These are phyloP conservation scores for Fraxinus paxiana DNA, from an alignment of 305 asterid genomes.

Conservation along the genomic window DNA sequence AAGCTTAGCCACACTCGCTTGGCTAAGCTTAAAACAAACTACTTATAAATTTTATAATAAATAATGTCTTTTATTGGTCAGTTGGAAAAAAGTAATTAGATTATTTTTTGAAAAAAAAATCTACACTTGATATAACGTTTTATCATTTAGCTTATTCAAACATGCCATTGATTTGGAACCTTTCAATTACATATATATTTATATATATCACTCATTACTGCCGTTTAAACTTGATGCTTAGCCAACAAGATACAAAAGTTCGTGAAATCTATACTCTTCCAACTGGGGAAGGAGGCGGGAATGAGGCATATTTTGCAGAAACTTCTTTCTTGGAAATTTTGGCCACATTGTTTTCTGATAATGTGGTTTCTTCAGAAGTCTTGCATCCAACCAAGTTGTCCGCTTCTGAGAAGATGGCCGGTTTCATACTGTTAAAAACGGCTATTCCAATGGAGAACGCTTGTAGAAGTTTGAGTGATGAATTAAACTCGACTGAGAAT, in stretches of 20 bases:
- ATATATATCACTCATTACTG: not conserved
- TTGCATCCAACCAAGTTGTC: constrained; percentile 19
- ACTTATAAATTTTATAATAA: not conserved
- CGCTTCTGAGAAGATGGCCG: constrained; percentile 20
- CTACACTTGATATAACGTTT: not conserved
- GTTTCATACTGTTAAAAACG: constrained; percentile 38
- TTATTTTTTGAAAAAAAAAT: not conserved
- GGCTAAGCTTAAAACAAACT: not conserved
- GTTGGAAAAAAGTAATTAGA: not conserved
- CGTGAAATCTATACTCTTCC: constrained; percentile 38
- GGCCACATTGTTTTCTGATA: constrained; percentile 19
- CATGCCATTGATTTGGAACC: not conserved
- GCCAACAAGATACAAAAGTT: not conserved
- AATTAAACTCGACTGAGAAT: constrained; percentile 56
- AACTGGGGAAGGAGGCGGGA: constrained; percentile 46
- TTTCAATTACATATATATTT: not conserved
- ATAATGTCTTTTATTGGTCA: not conserved
- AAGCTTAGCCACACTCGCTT: not conserved
- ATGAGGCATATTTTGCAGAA: constrained; percentile 36
- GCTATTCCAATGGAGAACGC: constrained; percentile 68
- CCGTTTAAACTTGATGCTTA: not conserved
- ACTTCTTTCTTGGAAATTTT: constrained; percentile 28
- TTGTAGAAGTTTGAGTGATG: constrained; percentile 54
- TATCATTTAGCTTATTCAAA: not conserved
- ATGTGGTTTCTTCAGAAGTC: constrained; percentile 25